phyloP scores from a whole-genome alignment of 345 rosid genomes.

The Boechera divaricarpa region DNA sequence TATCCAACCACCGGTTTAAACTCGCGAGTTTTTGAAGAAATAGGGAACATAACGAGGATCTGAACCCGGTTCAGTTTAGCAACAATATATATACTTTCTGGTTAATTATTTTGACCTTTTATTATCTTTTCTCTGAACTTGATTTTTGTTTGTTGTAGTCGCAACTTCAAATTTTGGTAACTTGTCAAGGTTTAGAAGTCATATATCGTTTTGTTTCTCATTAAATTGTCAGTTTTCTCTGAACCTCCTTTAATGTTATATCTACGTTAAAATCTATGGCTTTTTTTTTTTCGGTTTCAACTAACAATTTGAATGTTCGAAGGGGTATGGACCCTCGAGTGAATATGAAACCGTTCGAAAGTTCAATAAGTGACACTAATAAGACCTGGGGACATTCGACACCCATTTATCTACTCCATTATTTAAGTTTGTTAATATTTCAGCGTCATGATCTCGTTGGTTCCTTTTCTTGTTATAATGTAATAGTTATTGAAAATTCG shows the following conservation, averaged over 20 bases:
- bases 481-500: neutral
- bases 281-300: too few relatives aligned
- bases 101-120: too few relatives aligned
- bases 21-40: too few relatives aligned
- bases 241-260: neutral
- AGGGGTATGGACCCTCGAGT: neutral
- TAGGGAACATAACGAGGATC: too few relatives aligned
- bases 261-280: neutral
- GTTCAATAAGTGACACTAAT: neutral
- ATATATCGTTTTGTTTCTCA: neutral
- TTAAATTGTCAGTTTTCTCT: neutral
- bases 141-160: neutral
- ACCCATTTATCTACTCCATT: conserved; percentile 10
- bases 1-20: too few relatives aligned
- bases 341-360: neutral
- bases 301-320: conserved; percentile 5
- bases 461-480: neutral
- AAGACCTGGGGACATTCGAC: conserved; percentile 1
- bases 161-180: neutral
- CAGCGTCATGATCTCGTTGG: neutral
- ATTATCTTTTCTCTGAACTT: too few relatives aligned
- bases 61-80: too few relatives aligned
- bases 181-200: conserved; percentile 2
- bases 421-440: neutral
- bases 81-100: too few relatives aligned